These are phyloP conservation scores for Volvox africanus DNA, from an alignment of 139 green algal species.

Conservation along the genomic window DNA sequence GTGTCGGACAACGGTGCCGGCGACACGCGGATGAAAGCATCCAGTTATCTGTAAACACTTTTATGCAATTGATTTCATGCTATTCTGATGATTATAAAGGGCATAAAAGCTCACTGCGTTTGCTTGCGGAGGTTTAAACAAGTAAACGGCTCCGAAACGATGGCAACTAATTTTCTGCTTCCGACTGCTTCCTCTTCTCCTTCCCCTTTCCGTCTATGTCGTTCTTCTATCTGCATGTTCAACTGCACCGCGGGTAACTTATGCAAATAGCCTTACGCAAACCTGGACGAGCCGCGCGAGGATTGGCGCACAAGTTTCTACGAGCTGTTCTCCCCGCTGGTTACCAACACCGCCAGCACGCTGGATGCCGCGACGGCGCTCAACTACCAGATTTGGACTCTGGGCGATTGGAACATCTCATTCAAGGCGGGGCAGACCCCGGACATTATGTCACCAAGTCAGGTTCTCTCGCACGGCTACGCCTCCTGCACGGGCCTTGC, in stretches of 20 bases:
- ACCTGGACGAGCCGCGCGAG: conserved; percentile 64
- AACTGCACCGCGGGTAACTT: not conserved
- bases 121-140: not conserved
- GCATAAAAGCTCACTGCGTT: not conserved
- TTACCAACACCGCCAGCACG: conserved; percentile 30
- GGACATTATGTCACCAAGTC: conserved; percentile 70
- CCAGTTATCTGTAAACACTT: not conserved
- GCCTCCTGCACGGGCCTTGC: conserved; percentile 73
- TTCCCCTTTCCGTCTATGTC: too few relatives aligned
- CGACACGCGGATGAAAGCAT: not conserved
- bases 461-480: conserved; percentile 61
- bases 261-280: conserved; percentile 54
- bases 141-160: not conserved
- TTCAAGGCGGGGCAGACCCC: conserved; percentile 67
- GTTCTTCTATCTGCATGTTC: not conserved
- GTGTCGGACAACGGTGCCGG: not conserved
- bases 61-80: not conserved
- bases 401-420: conserved; percentile 46
- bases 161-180: not conserved
- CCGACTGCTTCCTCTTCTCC: not conserved
- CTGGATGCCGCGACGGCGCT: conserved; percentile 57
- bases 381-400: conserved; percentile 46
- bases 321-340: conserved; percentile 39
- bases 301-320: conserved; percentile 60
- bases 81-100: not conserved